Percentiles rank a stretch among this genome's conserved stretches.
Evolutionary conservation across 495 filamentous ascomycete genomes (phyloP).

Genomic region (Terfezia boudieri): DNA sequence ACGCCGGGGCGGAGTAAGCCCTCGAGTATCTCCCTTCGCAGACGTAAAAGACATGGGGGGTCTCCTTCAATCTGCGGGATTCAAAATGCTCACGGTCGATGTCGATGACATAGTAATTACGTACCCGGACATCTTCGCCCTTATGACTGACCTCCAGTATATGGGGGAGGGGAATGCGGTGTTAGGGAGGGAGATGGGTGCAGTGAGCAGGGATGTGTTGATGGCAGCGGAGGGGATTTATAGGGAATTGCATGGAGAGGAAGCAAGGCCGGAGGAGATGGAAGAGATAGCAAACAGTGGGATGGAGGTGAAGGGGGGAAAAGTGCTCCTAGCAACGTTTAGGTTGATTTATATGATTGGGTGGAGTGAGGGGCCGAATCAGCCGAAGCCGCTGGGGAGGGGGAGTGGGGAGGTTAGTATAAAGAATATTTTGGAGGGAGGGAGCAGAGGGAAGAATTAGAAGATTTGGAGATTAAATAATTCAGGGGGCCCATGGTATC

Average conservation of each 20-base stretch:
- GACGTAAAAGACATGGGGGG: slow-evolving; percentile 85
- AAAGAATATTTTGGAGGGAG: slow-evolving; percentile 54
- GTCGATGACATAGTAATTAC: slow-evolving; percentile 93
- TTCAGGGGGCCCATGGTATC: too few relatives aligned
- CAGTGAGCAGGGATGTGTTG: slow-evolving; percentile 60
- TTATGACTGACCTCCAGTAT: slow-evolving; percentile 81
- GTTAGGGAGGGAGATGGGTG: slow-evolving; percentile 50
- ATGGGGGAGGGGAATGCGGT: slow-evolving; percentile 90
- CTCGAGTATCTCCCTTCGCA: slow-evolving; percentile 70
- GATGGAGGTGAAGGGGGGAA: slow-evolving; percentile 61
- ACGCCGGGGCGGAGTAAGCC: slow-evolving; percentile 63
- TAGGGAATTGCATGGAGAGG: slow-evolving; percentile 52
- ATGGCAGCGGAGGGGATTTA: slow-evolving; percentile 82
- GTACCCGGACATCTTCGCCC: slow-evolving; percentile 73
- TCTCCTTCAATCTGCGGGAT: slow-evolving; percentile 64
- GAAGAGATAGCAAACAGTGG: slow-evolving; percentile 59
- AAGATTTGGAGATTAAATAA: neutral
- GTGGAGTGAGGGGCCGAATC: slow-evolving; percentile 69
- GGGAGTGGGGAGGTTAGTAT: slow-evolving; percentile 67
- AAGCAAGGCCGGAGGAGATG: slow-evolving; percentile 90
- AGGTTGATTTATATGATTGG: slow-evolving; percentile 68
- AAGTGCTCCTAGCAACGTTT: slow-evolving; percentile 37
- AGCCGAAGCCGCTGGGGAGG: slow-evolving; percentile 54
- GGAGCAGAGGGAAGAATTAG: slow-evolving; percentile 22
- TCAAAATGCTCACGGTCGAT: slow-evolving; percentile 90